These are phyloP conservation scores for Neolentinus lepideus DNA, from an alignment of 1,284 basidiomycete genomes.

Conservation along the genomic window DNA sequence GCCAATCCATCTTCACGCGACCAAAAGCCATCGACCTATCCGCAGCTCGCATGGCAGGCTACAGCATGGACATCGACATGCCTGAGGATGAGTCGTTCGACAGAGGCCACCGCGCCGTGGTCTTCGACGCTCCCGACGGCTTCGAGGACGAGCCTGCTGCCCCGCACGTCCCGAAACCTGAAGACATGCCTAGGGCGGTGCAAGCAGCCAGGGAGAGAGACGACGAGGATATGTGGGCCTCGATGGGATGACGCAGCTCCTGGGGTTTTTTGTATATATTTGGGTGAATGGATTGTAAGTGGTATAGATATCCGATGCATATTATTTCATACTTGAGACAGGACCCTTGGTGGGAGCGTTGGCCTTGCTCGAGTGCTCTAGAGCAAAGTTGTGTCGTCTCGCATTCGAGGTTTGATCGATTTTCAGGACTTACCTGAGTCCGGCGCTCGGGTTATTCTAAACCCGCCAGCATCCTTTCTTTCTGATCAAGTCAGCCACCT, in stretches of 20 bases:
- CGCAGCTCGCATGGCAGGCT: conserved; percentile 61
- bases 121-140: conserved; percentile 45
- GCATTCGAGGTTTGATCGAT: no score
- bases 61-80: conserved; percentile 65
- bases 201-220: conserved; percentile 52
- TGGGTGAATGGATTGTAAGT: background rate
- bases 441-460: no score
- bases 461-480: no score
- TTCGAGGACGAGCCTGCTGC: conserved; percentile 28
- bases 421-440: no score
- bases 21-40: conserved; percentile 90
- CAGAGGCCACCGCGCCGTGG: conserved; percentile 46
- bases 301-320: background rate
- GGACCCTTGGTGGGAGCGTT: no score
- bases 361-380: no score
- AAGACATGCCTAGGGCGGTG: conserved; percentile 50
- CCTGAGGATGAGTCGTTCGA: conserved; percentile 57
- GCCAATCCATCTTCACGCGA: conserved; percentile 87
- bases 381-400: no score
- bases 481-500: no score
- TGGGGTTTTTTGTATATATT: background rate
- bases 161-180: conserved; percentile 24
- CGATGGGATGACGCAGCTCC: conserved; percentile 42
- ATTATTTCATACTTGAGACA: background rate
- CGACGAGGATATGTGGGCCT: conserved; percentile 66